A percentile compares a stretch with the other conserved stretches of the same genome.
Evolutionary conservation across 805 yeast species (phyloP).

Genomic region (Suhomyces vadensis): DNA sequence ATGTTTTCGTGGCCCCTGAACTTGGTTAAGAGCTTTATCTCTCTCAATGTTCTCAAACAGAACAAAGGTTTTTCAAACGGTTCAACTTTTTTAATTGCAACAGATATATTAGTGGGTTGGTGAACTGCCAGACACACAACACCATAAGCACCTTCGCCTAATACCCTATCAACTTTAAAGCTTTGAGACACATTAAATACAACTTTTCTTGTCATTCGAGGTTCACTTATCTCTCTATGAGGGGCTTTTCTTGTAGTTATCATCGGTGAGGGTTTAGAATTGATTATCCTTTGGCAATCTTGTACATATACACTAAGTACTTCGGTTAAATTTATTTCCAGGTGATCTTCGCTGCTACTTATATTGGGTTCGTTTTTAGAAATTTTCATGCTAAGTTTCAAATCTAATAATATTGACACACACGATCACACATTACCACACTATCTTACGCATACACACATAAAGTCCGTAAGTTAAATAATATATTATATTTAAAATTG

Average conservation of each 20-base stretch:
- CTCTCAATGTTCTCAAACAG: slow-evolving; percentile 70
- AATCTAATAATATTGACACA: neutral
- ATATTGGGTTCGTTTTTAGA: neutral
- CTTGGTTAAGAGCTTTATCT: slow-evolving; percentile 62
- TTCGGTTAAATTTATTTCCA: neutral
- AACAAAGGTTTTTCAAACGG: slow-evolving; percentile 68
- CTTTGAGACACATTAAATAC: slow-evolving; percentile 65
- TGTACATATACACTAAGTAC: neutral
- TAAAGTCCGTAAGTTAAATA: neutral
- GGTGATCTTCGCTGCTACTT: neutral
- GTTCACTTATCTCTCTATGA: neutral
- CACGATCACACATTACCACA: neutral
- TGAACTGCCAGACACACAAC: slow-evolving; percentile 72
- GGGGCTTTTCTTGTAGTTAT: slow-evolving; percentile 4
- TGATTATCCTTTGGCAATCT: neutral
- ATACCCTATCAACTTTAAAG: slow-evolving; percentile 57
- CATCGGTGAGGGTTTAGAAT: neutral
- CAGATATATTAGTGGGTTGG: slow-evolving; percentile 57
- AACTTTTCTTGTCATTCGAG: slow-evolving; percentile 4
- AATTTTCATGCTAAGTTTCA: neutral
- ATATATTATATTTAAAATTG: neutral
- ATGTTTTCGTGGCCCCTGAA: slow-evolving; percentile 74
- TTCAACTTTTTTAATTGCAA: slow-evolving; percentile 76
- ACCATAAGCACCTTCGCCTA: slow-evolving; percentile 86
- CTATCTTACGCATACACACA: neutral